Evolutionary conservation across 306 rosid species (phyloP).

Genomic region (Corylus heterophylla): DNA sequence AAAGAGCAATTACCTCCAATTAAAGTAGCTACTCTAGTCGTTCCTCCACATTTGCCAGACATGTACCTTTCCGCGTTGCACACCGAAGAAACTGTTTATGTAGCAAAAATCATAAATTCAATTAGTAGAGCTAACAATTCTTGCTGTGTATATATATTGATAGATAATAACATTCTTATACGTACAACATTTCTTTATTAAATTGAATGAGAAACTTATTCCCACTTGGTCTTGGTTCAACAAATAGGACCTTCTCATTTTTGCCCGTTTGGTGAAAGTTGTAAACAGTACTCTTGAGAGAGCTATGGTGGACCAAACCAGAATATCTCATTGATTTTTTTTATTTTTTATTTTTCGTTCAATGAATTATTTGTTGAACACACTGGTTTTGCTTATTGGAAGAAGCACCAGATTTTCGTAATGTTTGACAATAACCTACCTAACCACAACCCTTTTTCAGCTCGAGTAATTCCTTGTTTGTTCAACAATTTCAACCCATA

Average conservation of each 20-base stretch:
- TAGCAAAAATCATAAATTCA: conserved; percentile 24
- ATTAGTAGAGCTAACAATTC: conserved; percentile 2
- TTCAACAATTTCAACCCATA: background rate
- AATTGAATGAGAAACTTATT: background rate
- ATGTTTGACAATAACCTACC: conserved; percentile 16
- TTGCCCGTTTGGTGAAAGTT: too few species aligned
- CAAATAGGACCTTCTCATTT: background rate
- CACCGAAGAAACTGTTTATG: conserved; percentile 43
- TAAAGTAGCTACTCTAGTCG: conserved; percentile 53
- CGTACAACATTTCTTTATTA: background rate
- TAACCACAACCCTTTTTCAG: background rate
- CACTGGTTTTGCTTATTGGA: too few species aligned
- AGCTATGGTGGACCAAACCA: too few species aligned
- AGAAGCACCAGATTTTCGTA: background rate
- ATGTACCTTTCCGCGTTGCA: conserved; percentile 65
- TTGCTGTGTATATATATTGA: background rate
- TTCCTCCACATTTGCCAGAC: conserved; percentile 72
- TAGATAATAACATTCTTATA: background rate
- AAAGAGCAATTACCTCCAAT: conserved; percentile 62
- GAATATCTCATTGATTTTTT: too few species aligned
- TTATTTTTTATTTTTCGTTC: too few species aligned
- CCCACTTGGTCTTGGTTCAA: background rate
- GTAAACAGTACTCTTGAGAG: too few species aligned
- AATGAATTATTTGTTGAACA: background rate
- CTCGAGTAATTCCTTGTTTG: background rate